These are phyloP conservation scores for Fonsecaea pugnacius DNA, from an alignment of 2,329 filamentous ascomycete genomes.

Conservation along the genomic window DNA sequence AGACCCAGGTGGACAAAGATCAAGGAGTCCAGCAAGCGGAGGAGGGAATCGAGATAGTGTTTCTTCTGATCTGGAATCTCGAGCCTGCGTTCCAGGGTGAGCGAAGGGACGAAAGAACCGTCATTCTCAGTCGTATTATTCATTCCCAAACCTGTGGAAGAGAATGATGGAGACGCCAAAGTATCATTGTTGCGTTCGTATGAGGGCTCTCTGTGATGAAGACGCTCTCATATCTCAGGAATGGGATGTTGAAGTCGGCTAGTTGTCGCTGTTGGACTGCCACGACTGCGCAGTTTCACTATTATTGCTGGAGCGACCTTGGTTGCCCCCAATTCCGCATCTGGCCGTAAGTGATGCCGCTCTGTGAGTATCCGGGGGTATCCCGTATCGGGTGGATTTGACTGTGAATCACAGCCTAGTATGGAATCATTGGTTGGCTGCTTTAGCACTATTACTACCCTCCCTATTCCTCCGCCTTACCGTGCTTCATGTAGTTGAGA, in stretches of 20 bases:
- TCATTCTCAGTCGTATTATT: conserved; percentile 25
- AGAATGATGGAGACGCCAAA: conserved; percentile 9
- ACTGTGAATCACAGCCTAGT: neutral
- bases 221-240: neutral
- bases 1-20: conserved; percentile 66
- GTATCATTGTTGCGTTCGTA: conserved; percentile 16
- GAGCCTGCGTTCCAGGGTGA: conserved; percentile 22
- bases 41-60: conserved; percentile 59
- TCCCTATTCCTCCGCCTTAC: neutral
- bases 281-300: neutral
- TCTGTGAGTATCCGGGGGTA: neutral
- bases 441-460: neutral
- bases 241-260: neutral
- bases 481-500: too few species aligned
- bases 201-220: conserved; percentile 1
- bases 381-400: neutral
- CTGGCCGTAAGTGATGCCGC: neutral
- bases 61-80: conserved; percentile 45
- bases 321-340: neutral
- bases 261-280: neutral
- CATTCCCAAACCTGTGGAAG: conserved; percentile 12
- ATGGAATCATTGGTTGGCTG: neutral
- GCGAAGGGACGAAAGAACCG: conserved; percentile 18
- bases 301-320: neutral
- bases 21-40: conserved; percentile 62